Conservation (phyloP, 2,329 filamentous ascomycete genomes). For the Clonostachys rhizophaga region DNA sequence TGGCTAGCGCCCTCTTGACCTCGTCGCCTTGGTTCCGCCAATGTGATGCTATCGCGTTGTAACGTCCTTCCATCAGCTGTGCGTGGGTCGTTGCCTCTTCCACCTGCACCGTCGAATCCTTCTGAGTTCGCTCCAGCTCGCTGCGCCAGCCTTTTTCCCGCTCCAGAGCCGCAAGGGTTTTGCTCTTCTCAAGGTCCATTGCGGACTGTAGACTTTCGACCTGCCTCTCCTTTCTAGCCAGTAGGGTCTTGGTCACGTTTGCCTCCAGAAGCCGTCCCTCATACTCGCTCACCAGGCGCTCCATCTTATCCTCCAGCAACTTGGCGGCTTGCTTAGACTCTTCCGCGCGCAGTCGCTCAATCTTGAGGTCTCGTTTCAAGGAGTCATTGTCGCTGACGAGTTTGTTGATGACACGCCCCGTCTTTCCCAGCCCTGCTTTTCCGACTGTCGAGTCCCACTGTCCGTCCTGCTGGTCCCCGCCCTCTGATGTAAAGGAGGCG, state of each 20-base stretch:
- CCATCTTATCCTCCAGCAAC: conserved; percentile 67
- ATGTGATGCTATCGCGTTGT: conserved; percentile 61
- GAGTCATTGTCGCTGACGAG: conserved; percentile 78
- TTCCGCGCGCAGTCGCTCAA: conserved; percentile 61
- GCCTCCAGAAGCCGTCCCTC: conserved; percentile 66
- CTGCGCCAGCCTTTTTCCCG: conserved; percentile 58
- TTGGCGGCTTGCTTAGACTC: conserved; percentile 66
- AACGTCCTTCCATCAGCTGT: conserved; percentile 64
- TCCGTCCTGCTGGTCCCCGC: conserved; percentile 23
- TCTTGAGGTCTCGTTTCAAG: conserved; percentile 67
- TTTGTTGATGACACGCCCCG: conserved; percentile 73
- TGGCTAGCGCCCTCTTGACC: conserved; percentile 45
- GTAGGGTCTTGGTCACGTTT: conserved; percentile 64
- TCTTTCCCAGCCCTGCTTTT: conserved; percentile 68
- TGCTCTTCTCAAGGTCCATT: conserved; percentile 60
- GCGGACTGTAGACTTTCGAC: conserved; percentile 63
- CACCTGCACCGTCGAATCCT: conserved; percentile 56
- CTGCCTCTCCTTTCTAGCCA: conserved; percentile 70
- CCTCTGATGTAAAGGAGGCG: conserved; percentile 17
- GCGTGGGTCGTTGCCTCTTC: conserved; percentile 62
- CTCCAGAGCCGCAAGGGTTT: conserved; percentile 52
- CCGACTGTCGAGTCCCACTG: conserved; percentile 65
- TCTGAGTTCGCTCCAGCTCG: conserved; percentile 57
- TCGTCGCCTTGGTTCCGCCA: conserved; percentile 63
- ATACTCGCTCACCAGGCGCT: conserved; percentile 62